These are phyloP conservation scores for Scutellaria baicalensis DNA, from an alignment of 257 asterid species.

Conservation along the genomic window DNA sequence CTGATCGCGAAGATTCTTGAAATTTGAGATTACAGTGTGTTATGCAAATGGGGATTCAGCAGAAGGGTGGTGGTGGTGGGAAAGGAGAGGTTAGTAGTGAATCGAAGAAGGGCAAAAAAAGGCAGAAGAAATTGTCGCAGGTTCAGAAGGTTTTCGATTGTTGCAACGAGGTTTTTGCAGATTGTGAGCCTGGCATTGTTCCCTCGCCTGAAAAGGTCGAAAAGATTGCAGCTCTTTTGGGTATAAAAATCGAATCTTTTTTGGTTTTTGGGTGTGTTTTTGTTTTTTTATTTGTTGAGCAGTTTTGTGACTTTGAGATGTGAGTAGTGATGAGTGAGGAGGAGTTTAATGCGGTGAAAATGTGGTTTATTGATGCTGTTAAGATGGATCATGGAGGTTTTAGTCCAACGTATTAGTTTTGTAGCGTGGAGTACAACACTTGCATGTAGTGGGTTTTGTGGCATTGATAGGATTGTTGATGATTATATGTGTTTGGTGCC, in stretches of 20 bases:
- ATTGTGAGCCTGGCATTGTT: constrained; percentile 73
- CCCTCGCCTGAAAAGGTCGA: constrained; percentile 66
- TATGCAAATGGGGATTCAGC: constrained; percentile 62
- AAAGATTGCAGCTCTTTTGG: constrained; percentile 59
- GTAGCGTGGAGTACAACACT: neutral
- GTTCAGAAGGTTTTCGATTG: constrained; percentile 71
- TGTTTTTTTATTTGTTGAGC: neutral
- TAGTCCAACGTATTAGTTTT: neutral
- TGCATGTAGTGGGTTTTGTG: neutral
- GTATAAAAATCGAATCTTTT: constrained; percentile 26
- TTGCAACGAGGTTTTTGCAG: constrained; percentile 68
- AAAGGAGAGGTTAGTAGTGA: constrained; percentile 38
- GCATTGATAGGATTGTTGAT: no score
- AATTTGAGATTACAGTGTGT: neutral
- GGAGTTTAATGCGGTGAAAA: neutral
- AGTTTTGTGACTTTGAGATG: neutral
- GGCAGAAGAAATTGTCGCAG: constrained; percentile 30
- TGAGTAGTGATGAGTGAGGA: no score
- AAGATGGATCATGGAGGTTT: neutral
- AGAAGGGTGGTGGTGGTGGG: constrained; percentile 33
- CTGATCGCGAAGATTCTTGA: neutral
- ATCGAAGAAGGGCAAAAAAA: constrained; percentile 38
- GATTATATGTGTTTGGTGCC: no score
- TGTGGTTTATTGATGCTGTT: neutral
- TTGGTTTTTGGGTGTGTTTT: neutral